Evolutionary conservation across 1,284 basidiomycete genomes (phyloP), one percentile per base, ranked within the genome.

Genomic region (Marasmius sp.): DNA sequence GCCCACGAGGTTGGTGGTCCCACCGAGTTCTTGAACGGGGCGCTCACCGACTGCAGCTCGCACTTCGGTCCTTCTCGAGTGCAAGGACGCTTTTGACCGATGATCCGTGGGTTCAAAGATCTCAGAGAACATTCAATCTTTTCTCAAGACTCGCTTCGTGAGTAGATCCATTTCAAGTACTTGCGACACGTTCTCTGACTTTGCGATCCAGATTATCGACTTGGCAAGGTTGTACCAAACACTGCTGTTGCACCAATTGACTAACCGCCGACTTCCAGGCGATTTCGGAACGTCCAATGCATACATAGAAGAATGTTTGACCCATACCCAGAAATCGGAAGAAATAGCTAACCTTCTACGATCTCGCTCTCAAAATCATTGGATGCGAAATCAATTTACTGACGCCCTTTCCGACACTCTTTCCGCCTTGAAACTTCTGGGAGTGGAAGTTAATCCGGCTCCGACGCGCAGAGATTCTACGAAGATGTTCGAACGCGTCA

Each of bases 401-500:
- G 79, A 80, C n/a, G 86, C 87, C 3, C 71, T 88, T 20, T 75
- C 78, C 41, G 84, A 87, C 67, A 88, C 82, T 0, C 73, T 89
- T 9, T 66, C 75, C n/a, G 88, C 86, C 12, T 75, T 91, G 27
- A 82, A 81, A 62, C 71, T 84, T 1, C 77, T 91, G n/a, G 86
- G 85, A 1, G 79, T 89, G 9, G 84, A 86, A 36, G 74, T 90
- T 37, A 82, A 85, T 64, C 68, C 81, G 3, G 69, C 80, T 0
- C 85, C 86, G 2, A 81, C 82, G 2, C 71, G 77, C 27, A 75
- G 78, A 53, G 83, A 87, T 63, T 85, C 83, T 22, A 83, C 87
- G 68, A 64, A 71, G 12, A 81, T 87, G 80, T 89, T 89, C 68
- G 85, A 89, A 62, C 79, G 83, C 68, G 85, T 89, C 59, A 88